phyloP scores from a whole-genome alignment of 768 basidiomycete genomes.

The Suillus placidus region DNA sequence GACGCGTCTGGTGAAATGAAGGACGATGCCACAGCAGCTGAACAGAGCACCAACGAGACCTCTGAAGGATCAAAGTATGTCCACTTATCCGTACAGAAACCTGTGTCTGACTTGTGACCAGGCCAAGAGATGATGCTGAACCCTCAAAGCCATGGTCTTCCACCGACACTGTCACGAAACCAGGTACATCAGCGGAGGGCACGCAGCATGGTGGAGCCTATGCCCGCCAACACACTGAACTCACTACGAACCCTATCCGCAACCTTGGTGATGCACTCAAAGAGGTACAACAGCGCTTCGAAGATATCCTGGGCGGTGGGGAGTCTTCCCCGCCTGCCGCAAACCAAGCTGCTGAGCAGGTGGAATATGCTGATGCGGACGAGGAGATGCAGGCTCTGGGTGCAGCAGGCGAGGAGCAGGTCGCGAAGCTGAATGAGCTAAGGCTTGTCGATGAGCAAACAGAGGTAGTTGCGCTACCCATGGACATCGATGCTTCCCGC shows the following conservation, averaged over 20 bases:
- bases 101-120: not conserved
- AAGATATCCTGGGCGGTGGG: constrained; percentile 67
- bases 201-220: constrained; percentile 47
- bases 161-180: constrained; percentile 18
- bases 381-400: constrained; percentile 89
- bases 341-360: constrained; percentile 46
- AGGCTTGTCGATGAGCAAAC: constrained; percentile 68
- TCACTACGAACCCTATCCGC: constrained; percentile 60
- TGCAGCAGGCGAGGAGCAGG: constrained; percentile 81
- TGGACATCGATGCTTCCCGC: constrained; percentile 53
- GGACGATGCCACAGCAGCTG: constrained; percentile 12
- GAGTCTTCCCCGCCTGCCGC: constrained; percentile 37
- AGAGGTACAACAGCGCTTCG: constrained; percentile 80
- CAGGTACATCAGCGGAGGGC: constrained; percentile 44
- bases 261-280: constrained; percentile 83
- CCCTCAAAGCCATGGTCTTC: constrained; percentile 4
- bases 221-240: constrained; percentile 42
- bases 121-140: constrained; percentile 10
- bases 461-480: constrained; percentile 39
- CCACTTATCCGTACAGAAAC: not conserved
- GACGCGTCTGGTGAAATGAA: constrained; percentile 17
- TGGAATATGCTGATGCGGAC: constrained; percentile 79
- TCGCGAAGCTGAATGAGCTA: constrained; percentile 79
- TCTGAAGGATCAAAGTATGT: constrained; percentile 24
- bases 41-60: constrained; percentile 34